These are phyloP conservation scores for Russula emetica DNA, from an alignment of 768 basidiomycete species.

Conservation along the genomic window DNA sequence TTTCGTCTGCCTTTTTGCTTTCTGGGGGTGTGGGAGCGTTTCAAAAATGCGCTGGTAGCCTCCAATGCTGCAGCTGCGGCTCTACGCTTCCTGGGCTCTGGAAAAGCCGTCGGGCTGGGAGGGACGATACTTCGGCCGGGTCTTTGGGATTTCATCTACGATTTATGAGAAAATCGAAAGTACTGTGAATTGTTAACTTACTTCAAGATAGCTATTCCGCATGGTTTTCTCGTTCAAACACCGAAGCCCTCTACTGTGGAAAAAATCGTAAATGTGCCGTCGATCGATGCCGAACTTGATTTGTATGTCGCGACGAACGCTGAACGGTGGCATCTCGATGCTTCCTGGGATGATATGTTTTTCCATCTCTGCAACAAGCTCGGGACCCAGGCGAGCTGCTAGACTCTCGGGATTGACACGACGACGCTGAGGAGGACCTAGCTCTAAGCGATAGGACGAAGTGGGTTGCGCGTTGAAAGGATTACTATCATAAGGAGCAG, in stretches of 20 bases:
- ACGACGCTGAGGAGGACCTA: constrained; percentile 35
- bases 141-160: constrained; percentile 13
- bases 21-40: constrained; percentile 11
- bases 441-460: constrained; percentile 10
- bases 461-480: constrained; percentile 8
- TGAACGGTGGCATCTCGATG: constrained; percentile 70
- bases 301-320: constrained; percentile 65
- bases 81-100: constrained; percentile 22
- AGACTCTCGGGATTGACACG: constrained; percentile 66
- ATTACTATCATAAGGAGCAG: constrained; percentile 1
- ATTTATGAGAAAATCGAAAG: background rate
- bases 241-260: constrained; percentile 52
- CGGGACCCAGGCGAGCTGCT: constrained; percentile 60
- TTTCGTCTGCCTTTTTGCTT: constrained; percentile 16
- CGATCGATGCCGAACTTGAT: constrained; percentile 66
- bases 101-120: background rate
- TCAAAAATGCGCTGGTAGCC: constrained; percentile 2
- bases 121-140: constrained; percentile 9
- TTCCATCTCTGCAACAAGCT: constrained; percentile 67
- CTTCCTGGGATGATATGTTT: constrained; percentile 64
- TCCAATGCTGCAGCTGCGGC: constrained; percentile 18
- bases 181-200: constrained; percentile 9
- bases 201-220: constrained; percentile 25
- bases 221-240: constrained; percentile 28
- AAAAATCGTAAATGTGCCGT: constrained; percentile 75